Conservation (phyloP, 129 eudicot species). For the Lactuca sativa region DNA sequence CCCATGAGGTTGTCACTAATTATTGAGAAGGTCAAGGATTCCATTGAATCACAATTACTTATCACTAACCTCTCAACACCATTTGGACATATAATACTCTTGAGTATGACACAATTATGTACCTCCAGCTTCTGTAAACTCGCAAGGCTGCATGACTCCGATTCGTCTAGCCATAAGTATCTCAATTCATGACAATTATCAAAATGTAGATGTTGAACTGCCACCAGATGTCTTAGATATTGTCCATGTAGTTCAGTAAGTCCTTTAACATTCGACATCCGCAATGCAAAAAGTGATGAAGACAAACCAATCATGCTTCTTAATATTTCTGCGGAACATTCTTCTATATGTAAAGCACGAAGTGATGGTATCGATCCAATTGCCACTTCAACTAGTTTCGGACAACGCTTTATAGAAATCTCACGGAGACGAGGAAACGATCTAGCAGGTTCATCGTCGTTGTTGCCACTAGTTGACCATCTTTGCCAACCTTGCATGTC, state of each 20-base stretch:
- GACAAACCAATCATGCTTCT: constrained; percentile 4
- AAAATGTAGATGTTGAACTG: neutral
- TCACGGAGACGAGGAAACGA: too few relatives aligned
- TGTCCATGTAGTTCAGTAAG: neutral
- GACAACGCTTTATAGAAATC: neutral
- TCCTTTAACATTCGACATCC: constrained; percentile 6
- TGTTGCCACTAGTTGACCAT: too few relatives aligned
- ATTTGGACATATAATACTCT: neutral
- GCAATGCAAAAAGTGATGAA: neutral
- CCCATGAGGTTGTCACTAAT: neutral
- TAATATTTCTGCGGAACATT: neutral
- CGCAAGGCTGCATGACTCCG: neutral
- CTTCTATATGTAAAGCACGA: neutral
- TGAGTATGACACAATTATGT: too few relatives aligned
- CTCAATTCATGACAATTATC: neutral
- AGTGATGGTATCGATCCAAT: neutral
- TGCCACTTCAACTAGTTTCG: neutral
- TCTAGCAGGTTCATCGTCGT: too few relatives aligned
- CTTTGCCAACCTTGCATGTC: too few relatives aligned
- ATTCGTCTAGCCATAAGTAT: neutral
- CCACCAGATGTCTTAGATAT: neutral
- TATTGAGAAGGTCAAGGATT: constrained; percentile 8
- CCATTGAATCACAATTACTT: neutral
- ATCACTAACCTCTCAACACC: constrained; percentile 1
- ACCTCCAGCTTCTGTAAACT: neutral